Base-by-base conservation (phyloP, 768 basidiomycete species). In the Mrakia gelida region DNA sequence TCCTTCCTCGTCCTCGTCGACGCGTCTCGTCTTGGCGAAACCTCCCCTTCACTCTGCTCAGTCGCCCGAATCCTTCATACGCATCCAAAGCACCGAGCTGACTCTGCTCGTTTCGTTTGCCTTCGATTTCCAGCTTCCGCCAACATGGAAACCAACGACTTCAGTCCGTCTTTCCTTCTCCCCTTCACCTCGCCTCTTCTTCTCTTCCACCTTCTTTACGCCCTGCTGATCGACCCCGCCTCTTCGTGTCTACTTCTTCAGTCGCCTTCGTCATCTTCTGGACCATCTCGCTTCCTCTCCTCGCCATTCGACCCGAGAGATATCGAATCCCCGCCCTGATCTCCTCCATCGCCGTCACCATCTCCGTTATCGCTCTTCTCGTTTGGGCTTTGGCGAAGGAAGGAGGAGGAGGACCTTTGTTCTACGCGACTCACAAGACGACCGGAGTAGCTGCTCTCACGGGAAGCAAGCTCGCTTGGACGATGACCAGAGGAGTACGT, bases 381-480 rank as follows among this genome's bases (percentile, higher is more conserved):
- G 77, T 82, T 74, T 79, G 75, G 74, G 73, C 70, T 26, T 45
- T 79, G 21, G 78, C 68, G 21, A 82, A 80, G 81, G 80, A 76
- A 32, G 75, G 80, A 21, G 82, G 79, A 45, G 81, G 72, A 45
- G 83, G 82, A 23, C 83, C 82, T 43, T 76, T 82, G 65, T 41
- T 82, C 32, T 71, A 73, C 30, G 76, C 80, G 1, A 78, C 75
- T 6, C 72, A 73, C 28, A 65, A 68, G 30, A 63, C 80, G 4
- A 76, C 79, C 62, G 80, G 81, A 18, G 80, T 80, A 6, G 76
- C 77, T 8, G 65, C 77, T 2, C 80, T 81, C 7, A 72, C 77
- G 18, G 81, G 82, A 3, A 75, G 77, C 7, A 80, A 75, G 3
- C 79, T 83, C 9, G 82, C 67, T 23, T 83, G 83, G 83, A 82